Percentiles rank a stretch among this genome's conserved stretches.
Conservation (phyloP, 345 rosid species). For the Salix arbutifolia region DNA sequence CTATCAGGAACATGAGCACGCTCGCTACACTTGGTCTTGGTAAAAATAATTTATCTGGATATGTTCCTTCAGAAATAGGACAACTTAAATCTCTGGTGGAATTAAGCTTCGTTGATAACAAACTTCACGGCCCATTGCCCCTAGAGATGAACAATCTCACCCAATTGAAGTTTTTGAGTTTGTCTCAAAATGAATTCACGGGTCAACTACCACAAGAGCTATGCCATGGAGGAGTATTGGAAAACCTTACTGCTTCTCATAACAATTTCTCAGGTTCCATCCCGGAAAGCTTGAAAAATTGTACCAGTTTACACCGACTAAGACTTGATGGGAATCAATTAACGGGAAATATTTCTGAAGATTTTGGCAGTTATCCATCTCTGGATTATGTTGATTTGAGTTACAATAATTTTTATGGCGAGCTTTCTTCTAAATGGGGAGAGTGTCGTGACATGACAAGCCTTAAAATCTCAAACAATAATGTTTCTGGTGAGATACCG, state of each 20-base stretch:
- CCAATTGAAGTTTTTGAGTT: rapidly evolving
- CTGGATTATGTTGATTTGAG: background rate
- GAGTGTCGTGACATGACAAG: background rate
- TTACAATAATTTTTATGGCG: background rate
- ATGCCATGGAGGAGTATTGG: background rate
- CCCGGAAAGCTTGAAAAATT: background rate
- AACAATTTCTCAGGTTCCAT: background rate
- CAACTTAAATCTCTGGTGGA: background rate
- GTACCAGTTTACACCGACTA: background rate
- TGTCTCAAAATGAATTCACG: background rate
- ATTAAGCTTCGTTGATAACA: rapidly evolving
- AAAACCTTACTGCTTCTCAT: background rate
- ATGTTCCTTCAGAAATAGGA: background rate
- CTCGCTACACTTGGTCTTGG: background rate
- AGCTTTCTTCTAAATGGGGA: no score
- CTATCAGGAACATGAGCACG: background rate
- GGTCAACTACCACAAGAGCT: background rate
- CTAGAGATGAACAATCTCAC: background rate
- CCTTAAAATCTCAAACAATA: background rate
- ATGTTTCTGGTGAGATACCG: background rate
- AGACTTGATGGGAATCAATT: background rate
- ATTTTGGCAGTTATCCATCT: background rate
- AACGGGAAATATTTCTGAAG: background rate
- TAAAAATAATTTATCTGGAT: background rate
- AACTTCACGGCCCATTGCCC: background rate